Conservation (phyloP, 1,284 basidiomycete species). For the Heterobasidion irregulare region DNA sequence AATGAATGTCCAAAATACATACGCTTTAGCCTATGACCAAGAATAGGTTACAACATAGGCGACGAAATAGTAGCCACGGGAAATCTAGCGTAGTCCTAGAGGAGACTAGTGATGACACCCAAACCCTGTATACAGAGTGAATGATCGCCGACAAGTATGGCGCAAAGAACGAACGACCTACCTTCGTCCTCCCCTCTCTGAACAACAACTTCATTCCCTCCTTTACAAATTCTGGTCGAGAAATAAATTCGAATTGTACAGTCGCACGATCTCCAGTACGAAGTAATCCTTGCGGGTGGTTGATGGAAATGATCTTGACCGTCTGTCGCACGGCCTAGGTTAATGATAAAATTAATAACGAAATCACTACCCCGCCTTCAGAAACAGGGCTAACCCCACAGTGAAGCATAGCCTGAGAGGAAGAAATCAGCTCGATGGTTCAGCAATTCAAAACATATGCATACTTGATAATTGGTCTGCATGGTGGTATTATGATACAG, state of each 20-base stretch:
- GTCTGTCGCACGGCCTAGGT: conserved; percentile 79
- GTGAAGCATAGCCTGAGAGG: conserved; percentile 68
- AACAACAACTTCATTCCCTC: conserved; percentile 88
- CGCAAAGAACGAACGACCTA: conserved; percentile 16
- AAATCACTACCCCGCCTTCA: background rate
- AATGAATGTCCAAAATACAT: background rate
- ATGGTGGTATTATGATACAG: conserved; percentile 89
- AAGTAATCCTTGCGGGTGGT: conserved; percentile 79
- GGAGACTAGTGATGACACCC: conserved; percentile 22
- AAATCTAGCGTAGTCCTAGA: too few relatives aligned
- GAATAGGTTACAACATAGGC: too few relatives aligned
- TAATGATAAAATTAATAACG: conserved; percentile 4
- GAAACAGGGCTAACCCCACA: conserved; percentile 53
- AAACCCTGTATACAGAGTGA: conserved; percentile 19
- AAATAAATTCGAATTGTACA: conserved; percentile 87
- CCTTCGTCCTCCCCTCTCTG: conserved; percentile 91
- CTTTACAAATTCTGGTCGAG: conserved; percentile 85
- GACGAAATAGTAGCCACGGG: too few relatives aligned
- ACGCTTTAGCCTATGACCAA: too few relatives aligned
- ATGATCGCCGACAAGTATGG: background rate
- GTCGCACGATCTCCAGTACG: conserved; percentile 88
- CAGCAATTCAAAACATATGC: conserved; percentile 14
- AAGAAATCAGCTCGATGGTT: conserved; percentile 8
- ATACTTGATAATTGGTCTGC: conserved; percentile 82
- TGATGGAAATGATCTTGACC: conserved; percentile 82